Percentiles rank a stretch among this genome's conserved stretches.
phyloP scores from a whole-genome alignment of 202 grass and related monocot species.

The Alloteropsis angusta region DNA sequence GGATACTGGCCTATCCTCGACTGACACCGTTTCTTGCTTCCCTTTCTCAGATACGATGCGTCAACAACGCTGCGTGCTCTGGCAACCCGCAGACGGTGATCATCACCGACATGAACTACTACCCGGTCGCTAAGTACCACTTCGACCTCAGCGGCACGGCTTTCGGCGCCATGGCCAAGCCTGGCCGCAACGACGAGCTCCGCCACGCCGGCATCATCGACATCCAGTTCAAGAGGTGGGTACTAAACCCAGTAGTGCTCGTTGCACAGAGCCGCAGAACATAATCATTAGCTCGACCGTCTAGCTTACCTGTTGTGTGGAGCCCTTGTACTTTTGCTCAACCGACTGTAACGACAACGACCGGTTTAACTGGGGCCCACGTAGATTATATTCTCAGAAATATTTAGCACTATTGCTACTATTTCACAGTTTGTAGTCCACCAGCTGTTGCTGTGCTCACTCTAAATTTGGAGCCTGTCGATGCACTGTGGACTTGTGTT shows the following conservation, averaged over 20 bases:
- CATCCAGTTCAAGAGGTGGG: slow-evolving; percentile 65
- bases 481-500: not conserved
- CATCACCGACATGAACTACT: slow-evolving; percentile 75
- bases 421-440: not conserved
- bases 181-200: slow-evolving; percentile 50
- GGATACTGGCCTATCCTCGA: not conserved
- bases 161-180: slow-evolving; percentile 69
- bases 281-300: not conserved
- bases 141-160: slow-evolving; percentile 81
- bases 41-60: slow-evolving; percentile 46
- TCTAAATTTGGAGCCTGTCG: not conserved
- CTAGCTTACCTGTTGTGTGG: not conserved
- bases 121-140: slow-evolving; percentile 28
- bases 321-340: slow-evolving; percentile 5
- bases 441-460: not conserved
- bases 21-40: not conserved
- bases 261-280: not conserved
- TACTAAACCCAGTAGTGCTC: not conserved
- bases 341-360: not conserved
- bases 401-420: not conserved
- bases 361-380: not conserved
- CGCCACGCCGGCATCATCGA: slow-evolving; percentile 73
- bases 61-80: slow-evolving; percentile 47
- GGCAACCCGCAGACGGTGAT: slow-evolving; percentile 67
- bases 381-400: slow-evolving; percentile 28